phyloP scores from a whole-genome alignment of 345 rosid genomes.

The Bruguiera sexangula region DNA sequence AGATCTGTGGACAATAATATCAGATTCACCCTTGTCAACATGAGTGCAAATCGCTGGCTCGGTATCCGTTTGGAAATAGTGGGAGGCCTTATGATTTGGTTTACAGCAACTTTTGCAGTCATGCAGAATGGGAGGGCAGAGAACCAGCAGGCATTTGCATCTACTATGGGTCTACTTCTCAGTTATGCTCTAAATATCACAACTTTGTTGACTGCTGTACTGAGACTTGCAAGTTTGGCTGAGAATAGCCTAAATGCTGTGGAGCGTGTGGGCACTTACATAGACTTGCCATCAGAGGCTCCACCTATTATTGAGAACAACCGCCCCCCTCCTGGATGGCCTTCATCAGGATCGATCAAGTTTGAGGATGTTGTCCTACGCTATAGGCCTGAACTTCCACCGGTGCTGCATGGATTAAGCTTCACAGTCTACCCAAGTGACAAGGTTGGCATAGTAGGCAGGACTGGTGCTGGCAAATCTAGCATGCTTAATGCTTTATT shows the following conservation, averaged over 20 bases:
- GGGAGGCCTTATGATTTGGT: conserved; percentile 99
- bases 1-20: conserved; percentile 92
- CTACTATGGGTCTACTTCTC: conserved; percentile 97
- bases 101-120: conserved; percentile 97
- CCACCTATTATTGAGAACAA: conserved; percentile 69
- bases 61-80: conserved; percentile 83
- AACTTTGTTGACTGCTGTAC: conserved; percentile 69
- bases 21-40: conserved; percentile 83
- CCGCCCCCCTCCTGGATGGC: conserved; percentile 99
- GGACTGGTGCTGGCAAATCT: conserved; percentile 99
- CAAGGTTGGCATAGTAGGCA: conserved; percentile 97
- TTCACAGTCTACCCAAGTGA: conserved; percentile 80
- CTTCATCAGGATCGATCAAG: conserved; percentile 89
- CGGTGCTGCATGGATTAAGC: conserved; percentile 83
- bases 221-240: conserved; percentile 96
- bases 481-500: conserved; percentile 94
- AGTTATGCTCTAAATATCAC: conserved; percentile 95
- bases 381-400: conserved; percentile 90
- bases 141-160: conserved; percentile 86
- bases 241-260: conserved; percentile 97
- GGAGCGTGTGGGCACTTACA: conserved; percentile 83
- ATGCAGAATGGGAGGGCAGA: conserved; percentile 89
- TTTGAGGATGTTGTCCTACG: conserved; percentile 93
- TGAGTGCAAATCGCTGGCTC: conserved; percentile 98
- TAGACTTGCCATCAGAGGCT: conserved; percentile 90